phyloP scores from a whole-genome alignment of 2,329 filamentous ascomycete species.

The Emericellopsis atlantica region DNA sequence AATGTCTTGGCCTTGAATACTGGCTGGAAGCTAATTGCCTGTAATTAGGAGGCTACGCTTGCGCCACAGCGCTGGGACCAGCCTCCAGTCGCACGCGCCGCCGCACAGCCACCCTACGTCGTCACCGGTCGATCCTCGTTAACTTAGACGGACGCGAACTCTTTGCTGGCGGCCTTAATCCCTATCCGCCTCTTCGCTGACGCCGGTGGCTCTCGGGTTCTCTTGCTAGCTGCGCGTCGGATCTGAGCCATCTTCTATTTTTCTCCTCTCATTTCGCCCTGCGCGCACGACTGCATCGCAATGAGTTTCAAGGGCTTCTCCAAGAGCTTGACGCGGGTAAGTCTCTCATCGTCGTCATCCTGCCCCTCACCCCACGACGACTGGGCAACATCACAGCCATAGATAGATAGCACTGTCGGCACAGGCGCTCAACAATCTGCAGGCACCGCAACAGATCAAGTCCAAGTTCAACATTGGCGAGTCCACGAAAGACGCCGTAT shows the following conservation, averaged over 20 bases:
- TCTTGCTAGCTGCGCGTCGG: neutral
- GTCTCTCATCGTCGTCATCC: constrained; percentile 13
- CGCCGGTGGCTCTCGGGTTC: neutral
- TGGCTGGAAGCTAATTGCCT: no score
- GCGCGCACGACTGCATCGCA: constrained; percentile 7
- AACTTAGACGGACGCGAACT: no score
- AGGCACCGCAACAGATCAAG: constrained; percentile 87
- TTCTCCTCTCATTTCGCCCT: neutral
- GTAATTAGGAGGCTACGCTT: neutral
- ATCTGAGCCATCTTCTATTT: neutral
- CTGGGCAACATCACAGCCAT: constrained; percentile 1
- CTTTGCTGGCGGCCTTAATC: neutral
- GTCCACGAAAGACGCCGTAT: constrained; percentile 87
- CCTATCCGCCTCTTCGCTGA: neutral
- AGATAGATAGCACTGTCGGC: neutral
- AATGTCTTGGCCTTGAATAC: no score
- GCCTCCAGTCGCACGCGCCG: neutral
- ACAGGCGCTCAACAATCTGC: neutral
- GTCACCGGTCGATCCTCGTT: neutral
- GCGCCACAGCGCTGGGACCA: neutral
- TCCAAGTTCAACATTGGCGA: constrained; percentile 91
- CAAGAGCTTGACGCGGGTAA: constrained; percentile 77
- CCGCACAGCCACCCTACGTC: constrained; percentile 2
- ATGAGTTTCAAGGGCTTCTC: constrained; percentile 98
- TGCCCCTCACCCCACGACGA: constrained; percentile 17